Percentiles rank a stretch among this genome's conserved stretches.
phyloP scores from a whole-genome alignment of 306 rosid species.

The Medicago arabica region DNA sequence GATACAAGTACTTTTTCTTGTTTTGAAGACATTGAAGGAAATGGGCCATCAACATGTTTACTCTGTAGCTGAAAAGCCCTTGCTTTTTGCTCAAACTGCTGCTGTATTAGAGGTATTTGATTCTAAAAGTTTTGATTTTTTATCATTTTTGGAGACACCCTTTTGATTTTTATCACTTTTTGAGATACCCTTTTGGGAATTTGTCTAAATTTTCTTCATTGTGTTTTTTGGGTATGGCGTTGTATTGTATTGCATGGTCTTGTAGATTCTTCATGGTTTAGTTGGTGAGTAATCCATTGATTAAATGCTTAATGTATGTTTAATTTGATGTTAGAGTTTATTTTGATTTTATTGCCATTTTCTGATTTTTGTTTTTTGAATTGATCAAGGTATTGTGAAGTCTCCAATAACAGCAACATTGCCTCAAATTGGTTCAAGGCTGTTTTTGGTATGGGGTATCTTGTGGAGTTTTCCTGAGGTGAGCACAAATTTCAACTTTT shows the following conservation, averaged over 20 bases:
- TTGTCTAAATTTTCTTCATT: not conserved
- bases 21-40: constrained; percentile 64
- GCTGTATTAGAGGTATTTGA: constrained; percentile 73
- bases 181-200: not conserved
- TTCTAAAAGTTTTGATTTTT: constrained; percentile 11
- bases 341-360: constrained; percentile 29
- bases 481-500: not conserved
- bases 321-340: not conserved
- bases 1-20: constrained; percentile 69
- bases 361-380: not conserved
- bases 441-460: constrained; percentile 83
- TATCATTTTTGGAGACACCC: constrained; percentile 28
- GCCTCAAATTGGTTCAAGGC: constrained; percentile 81
- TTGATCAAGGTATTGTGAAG: constrained; percentile 71
- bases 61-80: constrained; percentile 72
- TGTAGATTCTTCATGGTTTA: constrained; percentile 85
- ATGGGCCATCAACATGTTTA: constrained; percentile 72
- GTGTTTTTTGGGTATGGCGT: constrained; percentile 11
- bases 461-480: constrained; percentile 83
- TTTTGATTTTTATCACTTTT: constrained; percentile 30
- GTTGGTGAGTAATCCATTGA: constrained; percentile 64
- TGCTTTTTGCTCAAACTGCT: constrained; percentile 77
- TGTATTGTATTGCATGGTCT: constrained; percentile 40
- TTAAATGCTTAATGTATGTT: constrained; percentile 22
- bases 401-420: constrained; percentile 86